phyloP scores from a whole-genome alignment of 2,329 filamentous ascomycete species.

The Neonectria coccinea region DNA sequence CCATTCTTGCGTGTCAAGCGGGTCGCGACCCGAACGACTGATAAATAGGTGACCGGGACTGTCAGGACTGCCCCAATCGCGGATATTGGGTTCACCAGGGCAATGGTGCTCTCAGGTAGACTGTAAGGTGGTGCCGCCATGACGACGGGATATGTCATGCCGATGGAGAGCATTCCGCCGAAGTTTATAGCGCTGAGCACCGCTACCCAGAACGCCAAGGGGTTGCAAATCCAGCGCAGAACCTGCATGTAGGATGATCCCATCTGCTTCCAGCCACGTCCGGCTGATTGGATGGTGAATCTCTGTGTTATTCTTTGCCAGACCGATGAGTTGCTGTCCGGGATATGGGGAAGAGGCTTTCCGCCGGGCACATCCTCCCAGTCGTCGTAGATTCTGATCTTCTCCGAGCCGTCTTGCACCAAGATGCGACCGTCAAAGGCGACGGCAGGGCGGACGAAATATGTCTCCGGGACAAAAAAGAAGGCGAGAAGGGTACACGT shows the following conservation, averaged over 20 bases:
- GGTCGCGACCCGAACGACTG: not conserved
- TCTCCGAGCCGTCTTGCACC: slow-evolving; percentile 10
- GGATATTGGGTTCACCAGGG: not conserved
- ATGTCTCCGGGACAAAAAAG: slow-evolving; percentile 13
- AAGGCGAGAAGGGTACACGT: not conserved
- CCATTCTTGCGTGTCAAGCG: not conserved
- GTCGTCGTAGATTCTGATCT: slow-evolving; percentile 6
- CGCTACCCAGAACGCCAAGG: slow-evolving; percentile 5
- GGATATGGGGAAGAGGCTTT: slow-evolving; percentile 1
- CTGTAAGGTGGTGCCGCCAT: slow-evolving; percentile 2
- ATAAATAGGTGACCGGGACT: not conserved
- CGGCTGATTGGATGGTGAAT: not conserved
- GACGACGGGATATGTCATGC: slow-evolving; percentile 1
- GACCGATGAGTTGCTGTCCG: not conserved
- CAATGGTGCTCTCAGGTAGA: not conserved
- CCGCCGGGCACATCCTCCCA: slow-evolving; percentile 1
- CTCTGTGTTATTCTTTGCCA: not conserved
- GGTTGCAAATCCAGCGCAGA: slow-evolving; percentile 9
- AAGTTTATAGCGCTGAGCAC: slow-evolving; percentile 8
- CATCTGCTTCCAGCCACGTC: not conserved
- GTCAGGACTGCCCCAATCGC: not conserved
- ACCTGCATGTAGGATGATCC: slow-evolving; percentile 2
- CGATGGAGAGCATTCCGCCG: slow-evolving; percentile 3
- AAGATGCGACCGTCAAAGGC: slow-evolving; percentile 11
- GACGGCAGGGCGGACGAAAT: slow-evolving; percentile 9